Evolutionary conservation across 2,329 filamentous ascomycete species (phyloP).

Genomic region (Acrodontium crateriforme): DNA sequence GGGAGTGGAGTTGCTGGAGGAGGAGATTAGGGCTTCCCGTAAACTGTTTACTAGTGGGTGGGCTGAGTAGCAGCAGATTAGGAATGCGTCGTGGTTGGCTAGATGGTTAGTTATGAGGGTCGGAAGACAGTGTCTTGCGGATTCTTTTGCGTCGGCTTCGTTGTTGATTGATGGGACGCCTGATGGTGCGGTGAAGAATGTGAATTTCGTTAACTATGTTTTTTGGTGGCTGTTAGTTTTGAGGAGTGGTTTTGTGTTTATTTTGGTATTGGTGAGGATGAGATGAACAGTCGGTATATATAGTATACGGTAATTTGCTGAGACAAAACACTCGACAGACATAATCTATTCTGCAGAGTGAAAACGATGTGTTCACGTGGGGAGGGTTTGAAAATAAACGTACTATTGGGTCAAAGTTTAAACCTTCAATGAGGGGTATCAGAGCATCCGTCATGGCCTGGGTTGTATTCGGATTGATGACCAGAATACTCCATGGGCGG

Average conservation of each 20-base stretch:
- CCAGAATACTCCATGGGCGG: constrained; percentile 38
- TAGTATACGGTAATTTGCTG: no score
- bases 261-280: constrained; percentile 4
- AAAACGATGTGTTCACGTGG: no score
- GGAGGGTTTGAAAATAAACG: no score
- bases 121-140: constrained; percentile 47
- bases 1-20: constrained; percentile 4
- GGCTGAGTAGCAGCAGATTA: constrained; percentile 79
- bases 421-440: constrained; percentile 33
- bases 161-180: constrained; percentile 69
- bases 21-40: constrained; percentile 12
- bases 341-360: no score
- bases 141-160: constrained; percentile 50
- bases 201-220: no score
- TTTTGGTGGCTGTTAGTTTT: no score
- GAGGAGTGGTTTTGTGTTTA: no score
- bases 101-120: constrained; percentile 36
- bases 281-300: constrained; percentile 12
- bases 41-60: constrained; percentile 55
- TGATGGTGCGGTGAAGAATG: constrained; percentile 52
- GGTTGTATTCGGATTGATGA: constrained; percentile 72
- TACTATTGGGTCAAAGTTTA: no score
- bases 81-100: constrained; percentile 53
- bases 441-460: constrained; percentile 56
- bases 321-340: no score